Percentiles rank a stretch among this genome's conserved stretches.
phyloP scores from a whole-genome alignment of 106 monocot species.

The Iris macrosiphon region DNA sequence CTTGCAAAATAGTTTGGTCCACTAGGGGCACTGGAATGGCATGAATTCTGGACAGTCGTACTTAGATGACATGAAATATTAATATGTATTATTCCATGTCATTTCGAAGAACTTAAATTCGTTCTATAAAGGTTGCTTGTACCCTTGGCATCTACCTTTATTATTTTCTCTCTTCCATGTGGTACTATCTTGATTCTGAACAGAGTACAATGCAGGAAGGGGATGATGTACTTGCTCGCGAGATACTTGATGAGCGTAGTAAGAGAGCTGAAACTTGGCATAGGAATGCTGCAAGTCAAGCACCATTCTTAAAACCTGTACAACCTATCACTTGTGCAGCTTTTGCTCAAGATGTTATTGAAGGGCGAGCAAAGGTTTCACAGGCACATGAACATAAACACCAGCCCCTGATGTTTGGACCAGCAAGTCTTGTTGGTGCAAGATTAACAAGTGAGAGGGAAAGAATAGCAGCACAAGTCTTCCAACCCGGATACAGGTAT shows the following conservation, averaged over 20 bases:
- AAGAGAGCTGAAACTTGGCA: slow-evolving; percentile 78
- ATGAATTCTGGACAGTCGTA: too few relatives aligned
- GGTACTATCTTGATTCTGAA: background rate
- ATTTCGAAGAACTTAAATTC: too few relatives aligned
- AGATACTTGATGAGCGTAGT: slow-evolving; percentile 68
- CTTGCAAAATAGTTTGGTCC: too few relatives aligned
- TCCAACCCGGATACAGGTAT: slow-evolving; percentile 88
- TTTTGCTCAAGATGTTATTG: slow-evolving; percentile 99
- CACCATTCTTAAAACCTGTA: slow-evolving; percentile 56
- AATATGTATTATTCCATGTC: too few relatives aligned
- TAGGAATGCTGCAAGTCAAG: slow-evolving; percentile 42
- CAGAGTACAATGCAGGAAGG: slow-evolving; percentile 47
- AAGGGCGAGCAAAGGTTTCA: slow-evolving; percentile 77
- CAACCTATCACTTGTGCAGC: slow-evolving; percentile 92
- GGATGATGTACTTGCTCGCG: slow-evolving; percentile 48
- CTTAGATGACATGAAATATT: too few relatives aligned
- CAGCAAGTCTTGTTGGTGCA: slow-evolving; percentile 70
- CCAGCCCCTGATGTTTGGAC: slow-evolving; percentile 90
- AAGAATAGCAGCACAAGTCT: slow-evolving; percentile 83
- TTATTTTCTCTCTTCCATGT: background rate
- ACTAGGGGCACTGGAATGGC: too few relatives aligned
- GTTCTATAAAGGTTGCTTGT: background rate
- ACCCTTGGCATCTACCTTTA: background rate
- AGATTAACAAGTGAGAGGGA: slow-evolving; percentile 70
- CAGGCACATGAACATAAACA: slow-evolving; percentile 83